A percentile compares a stretch with the other conserved stretches of the same genome.
Conservation (phyloP, 1,284 basidiomycete species). For the Melanopsichium pennsylvanicum region DNA sequence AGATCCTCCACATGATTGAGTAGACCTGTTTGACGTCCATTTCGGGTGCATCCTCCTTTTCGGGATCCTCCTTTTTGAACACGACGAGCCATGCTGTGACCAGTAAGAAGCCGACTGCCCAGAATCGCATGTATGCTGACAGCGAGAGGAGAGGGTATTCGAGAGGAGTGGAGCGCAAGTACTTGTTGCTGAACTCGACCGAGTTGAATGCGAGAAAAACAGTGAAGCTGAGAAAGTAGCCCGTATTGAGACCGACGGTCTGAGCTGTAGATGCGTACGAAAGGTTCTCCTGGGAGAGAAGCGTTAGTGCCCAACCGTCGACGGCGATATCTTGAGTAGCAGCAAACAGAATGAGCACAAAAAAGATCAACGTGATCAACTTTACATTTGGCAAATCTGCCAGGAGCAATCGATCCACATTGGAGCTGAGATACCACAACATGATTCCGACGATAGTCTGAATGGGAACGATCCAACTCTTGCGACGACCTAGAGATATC, state of each 20-base stretch:
- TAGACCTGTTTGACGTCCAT: constrained; percentile 92
- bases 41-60: constrained; percentile 70
- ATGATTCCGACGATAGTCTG: constrained; percentile 86
- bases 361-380: constrained; percentile 85
- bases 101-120: constrained; percentile 79
- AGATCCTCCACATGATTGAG: constrained; percentile 91
- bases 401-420: constrained; percentile 81
- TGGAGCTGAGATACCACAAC: constrained; percentile 85
- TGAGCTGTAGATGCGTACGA: constrained; percentile 98
- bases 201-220: constrained; percentile 97
- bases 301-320: constrained; percentile 96
- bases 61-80: constrained; percentile 83
- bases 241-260: constrained; percentile 94
- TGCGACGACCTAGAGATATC: constrained; percentile 79
- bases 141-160: constrained; percentile 84
- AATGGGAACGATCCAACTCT: constrained; percentile 99
- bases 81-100: constrained; percentile 88
- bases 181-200: constrained; percentile 85
- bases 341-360: constrained; percentile 85
- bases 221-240: constrained; percentile 95
- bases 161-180: constrained; percentile 71
- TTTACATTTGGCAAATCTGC: constrained; percentile 80
- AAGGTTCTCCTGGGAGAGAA: constrained; percentile 92
- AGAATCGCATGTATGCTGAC: constrained; percentile 84
- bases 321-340: constrained; percentile 99